Evolutionary conservation across 345 rosid genomes (phyloP), one percentile per base, ranked within the genome.

Genomic region (Ceriops decandra): DNA sequence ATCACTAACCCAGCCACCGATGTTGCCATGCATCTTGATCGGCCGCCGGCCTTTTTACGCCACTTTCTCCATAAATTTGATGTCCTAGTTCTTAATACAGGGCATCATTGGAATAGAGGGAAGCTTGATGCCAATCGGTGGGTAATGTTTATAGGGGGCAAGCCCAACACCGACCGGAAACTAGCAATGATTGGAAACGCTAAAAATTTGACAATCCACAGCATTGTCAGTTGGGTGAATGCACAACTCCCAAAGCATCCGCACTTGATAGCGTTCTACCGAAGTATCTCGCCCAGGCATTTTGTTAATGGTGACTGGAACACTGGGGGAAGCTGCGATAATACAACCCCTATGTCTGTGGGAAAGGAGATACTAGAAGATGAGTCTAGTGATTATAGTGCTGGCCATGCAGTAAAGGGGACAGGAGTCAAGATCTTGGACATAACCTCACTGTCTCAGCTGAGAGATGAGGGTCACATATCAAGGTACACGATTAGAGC

Each of bases 71-170:
- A 80, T 64, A 86, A 67, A 66, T 74, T 90, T 26, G 65, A 86
- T 31, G 89, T 88, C n/a, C 64, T 90, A 75, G 90, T 90, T 64
- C 89, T 88, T 65, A 90, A 88, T 82, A 84, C 92, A 0, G 93
- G 96, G 16, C 93, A 90, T 65, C 93, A 90, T 20, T 90, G 96
- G 96, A 90, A 90, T 72, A 74, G 88, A 52, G 93, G 93, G 63
- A 90, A 90, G 71, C 74, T 88, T 49, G 81, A 67, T 24, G 89
- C 76, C 7, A 88, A 90, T 72, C 73, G 82, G 68, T 90, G 96
- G 96, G 84, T 90, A 60, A 88, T 90, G 92, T 74, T 85, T 70
- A 81, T 83, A 0, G 84, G 84, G 17, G 96, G 96, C 0, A 72
- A 33, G 63, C 87, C 75, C 53, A 86, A 86, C 71, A 79, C 79